Evolutionary conservation across 2,329 filamentous ascomycete genomes (phyloP).

Genomic region (Penicillium freii): DNA sequence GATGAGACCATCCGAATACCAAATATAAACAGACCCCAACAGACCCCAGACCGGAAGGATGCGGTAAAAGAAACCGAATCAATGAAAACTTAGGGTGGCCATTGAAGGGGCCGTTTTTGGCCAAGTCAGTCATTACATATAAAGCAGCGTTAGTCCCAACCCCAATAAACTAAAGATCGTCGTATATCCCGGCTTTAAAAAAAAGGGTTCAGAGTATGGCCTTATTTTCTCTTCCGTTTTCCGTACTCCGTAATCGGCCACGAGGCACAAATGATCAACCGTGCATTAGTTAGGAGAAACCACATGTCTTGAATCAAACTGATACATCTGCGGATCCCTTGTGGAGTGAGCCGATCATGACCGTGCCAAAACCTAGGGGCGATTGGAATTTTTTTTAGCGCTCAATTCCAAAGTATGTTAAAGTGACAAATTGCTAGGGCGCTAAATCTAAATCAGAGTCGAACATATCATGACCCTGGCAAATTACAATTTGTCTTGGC

Average conservation of each 20-base stretch:
- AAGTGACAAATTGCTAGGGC: neutral
- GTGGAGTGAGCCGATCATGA: conserved; percentile 5
- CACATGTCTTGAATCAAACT: neutral
- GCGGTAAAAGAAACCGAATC: neutral
- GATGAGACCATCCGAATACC: neutral
- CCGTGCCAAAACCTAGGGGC: neutral
- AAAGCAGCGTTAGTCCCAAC: neutral
- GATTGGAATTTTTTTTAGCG: neutral
- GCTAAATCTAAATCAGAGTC: conserved; percentile 1
- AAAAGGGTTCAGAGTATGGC: neutral
- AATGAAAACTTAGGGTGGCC: neutral
- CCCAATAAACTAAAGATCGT: neutral
- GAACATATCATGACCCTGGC: neutral
- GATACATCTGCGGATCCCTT: conserved; percentile 5
- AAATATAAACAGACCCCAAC: neutral
- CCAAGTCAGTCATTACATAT: neutral
- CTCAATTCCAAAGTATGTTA: neutral
- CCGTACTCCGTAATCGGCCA: neutral
- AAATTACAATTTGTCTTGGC: conserved; percentile 2
- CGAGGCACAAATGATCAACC: neutral
- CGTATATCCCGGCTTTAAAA: neutral
- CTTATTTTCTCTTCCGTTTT: neutral
- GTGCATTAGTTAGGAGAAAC: neutral
- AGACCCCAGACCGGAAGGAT: neutral
- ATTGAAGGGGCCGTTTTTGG: too few species aligned